A percentile compares a stretch with the other conserved stretches of the same genome.
phyloP scores from a whole-genome alignment of 129 eudicot genomes.

The Arctium lappa region DNA sequence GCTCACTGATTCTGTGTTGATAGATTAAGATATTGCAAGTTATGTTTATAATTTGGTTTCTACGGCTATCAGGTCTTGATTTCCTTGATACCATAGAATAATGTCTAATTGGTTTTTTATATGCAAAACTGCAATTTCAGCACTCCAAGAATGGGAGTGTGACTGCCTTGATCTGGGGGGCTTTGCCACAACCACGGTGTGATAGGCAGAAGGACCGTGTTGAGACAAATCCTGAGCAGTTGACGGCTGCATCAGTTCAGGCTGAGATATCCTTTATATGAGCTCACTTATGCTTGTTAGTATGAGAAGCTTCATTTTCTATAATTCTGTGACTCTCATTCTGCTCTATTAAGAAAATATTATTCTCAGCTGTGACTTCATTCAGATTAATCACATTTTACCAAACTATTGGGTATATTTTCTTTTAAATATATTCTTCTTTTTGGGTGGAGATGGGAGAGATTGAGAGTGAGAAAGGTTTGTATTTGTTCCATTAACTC shows the following conservation, averaged over 20 bases:
- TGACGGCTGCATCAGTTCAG: slow-evolving; percentile 95
- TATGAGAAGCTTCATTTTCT: neutral
- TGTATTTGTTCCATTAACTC: slow-evolving; percentile 54
- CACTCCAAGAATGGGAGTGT: slow-evolving; percentile 63
- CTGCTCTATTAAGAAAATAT: neutral
- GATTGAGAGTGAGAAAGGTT: neutral
- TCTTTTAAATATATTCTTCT: neutral
- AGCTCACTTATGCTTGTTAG: slow-evolving; percentile 7
- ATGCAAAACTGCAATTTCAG: slow-evolving; percentile 40
- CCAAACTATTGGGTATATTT: neutral
- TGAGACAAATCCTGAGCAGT: slow-evolving; percentile 98
- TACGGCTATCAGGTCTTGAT: neutral
- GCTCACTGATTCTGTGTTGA: neutral
- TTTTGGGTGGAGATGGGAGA: neutral
- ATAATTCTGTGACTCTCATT: neutral
- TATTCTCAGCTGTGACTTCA: neutral
- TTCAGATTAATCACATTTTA: neutral
- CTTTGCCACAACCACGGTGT: slow-evolving; percentile 90
- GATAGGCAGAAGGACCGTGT: slow-evolving; percentile 96
- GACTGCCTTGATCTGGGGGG: slow-evolving; percentile 95
- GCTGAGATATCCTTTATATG: slow-evolving; percentile 91
- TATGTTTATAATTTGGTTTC: neutral
- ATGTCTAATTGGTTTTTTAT: neutral
- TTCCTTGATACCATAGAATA: neutral
- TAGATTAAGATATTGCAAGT: neutral